phyloP scores from a whole-genome alignment of 2,329 filamentous ascomycete species.

The Fusarium tricinctum region DNA sequence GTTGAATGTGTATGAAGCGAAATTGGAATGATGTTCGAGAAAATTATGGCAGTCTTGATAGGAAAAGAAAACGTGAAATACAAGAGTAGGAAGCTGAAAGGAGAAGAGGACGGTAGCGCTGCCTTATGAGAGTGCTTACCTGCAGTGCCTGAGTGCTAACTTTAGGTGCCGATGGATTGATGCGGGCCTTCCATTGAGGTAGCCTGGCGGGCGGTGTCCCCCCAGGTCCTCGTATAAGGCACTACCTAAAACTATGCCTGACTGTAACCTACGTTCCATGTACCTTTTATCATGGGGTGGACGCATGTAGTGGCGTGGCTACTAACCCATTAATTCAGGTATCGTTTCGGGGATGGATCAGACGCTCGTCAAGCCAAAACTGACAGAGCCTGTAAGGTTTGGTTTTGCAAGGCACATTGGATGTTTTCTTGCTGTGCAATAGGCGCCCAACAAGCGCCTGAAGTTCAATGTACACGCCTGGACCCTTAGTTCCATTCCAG shows the following conservation, averaged over 20 bases:
- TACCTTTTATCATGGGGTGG: constrained; percentile 17
- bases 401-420: constrained; percentile 21
- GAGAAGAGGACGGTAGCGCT: constrained; percentile 35
- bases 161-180: constrained; percentile 28
- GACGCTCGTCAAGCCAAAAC: constrained; percentile 41
- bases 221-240: neutral
- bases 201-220: constrained; percentile 45
- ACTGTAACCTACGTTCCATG: neutral
- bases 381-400: constrained; percentile 21
- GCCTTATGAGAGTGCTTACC: constrained; percentile 41
- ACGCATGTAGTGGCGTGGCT: constrained; percentile 28
- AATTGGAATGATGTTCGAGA: constrained; percentile 7
- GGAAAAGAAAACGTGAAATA: neutral
- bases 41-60: constrained; percentile 1
- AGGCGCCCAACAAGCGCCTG: constrained; percentile 43
- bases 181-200: constrained; percentile 7
- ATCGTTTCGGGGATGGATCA: constrained; percentile 47
- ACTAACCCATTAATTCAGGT: constrained; percentile 18
- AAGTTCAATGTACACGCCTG: constrained; percentile 14
- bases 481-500: constrained; percentile 24
- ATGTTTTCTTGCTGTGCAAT: constrained; percentile 21
- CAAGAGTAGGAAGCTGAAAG: constrained; percentile 29
- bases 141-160: constrained; percentile 3
- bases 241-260: constrained; percentile 1
- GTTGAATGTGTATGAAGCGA: constrained; percentile 2